A percentile compares a stretch with the other conserved stretches of the same genome.
Conservation (phyloP, 1,284 basidiomycete species). For the Boletus semigastroideus region DNA sequence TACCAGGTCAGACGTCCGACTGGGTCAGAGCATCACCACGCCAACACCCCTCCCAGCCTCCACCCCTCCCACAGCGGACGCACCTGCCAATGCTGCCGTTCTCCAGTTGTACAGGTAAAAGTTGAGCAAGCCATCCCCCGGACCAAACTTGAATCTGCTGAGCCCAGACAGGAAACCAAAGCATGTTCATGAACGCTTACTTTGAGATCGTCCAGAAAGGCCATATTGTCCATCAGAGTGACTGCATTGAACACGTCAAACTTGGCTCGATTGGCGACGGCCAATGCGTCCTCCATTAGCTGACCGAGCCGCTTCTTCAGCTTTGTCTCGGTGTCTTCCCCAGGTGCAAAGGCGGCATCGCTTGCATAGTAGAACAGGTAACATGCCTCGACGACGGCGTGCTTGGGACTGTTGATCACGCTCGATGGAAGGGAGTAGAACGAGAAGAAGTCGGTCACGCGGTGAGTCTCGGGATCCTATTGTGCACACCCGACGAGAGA, state of each 20-base stretch:
- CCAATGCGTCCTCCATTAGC: slow-evolving; percentile 76
- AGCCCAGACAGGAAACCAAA: slow-evolving; percentile 1
- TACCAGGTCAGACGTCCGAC: neutral
- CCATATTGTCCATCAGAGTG: slow-evolving; percentile 91
- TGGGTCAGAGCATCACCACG: slow-evolving; percentile 71
- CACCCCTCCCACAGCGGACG: slow-evolving; percentile 48
- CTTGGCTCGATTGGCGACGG: slow-evolving; percentile 77
- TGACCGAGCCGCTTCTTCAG: slow-evolving; percentile 73
- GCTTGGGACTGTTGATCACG: slow-evolving; percentile 66
- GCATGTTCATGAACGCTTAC: slow-evolving; percentile 42
- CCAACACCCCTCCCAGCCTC: slow-evolving; percentile 72
- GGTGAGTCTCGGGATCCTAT: slow-evolving; percentile 78
- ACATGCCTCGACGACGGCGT: slow-evolving; percentile 77
- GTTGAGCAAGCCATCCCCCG: slow-evolving; percentile 86
- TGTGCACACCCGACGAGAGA: neutral
- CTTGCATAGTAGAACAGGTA: slow-evolving; percentile 94
- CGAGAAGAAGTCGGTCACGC: slow-evolving; percentile 94
- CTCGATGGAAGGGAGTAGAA: slow-evolving; percentile 97
- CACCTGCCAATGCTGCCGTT: slow-evolving; percentile 75
- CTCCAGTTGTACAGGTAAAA: slow-evolving; percentile 95
- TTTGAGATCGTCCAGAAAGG: slow-evolving; percentile 81
- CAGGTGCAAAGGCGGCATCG: slow-evolving; percentile 58
- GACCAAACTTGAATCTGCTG: slow-evolving; percentile 67
- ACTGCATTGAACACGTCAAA: slow-evolving; percentile 98
- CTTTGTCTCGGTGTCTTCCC: slow-evolving; percentile 55